These are phyloP conservation scores for Penicillium crustosum DNA, from an alignment of 2,329 filamentous ascomycete genomes.

Conservation along the genomic window DNA sequence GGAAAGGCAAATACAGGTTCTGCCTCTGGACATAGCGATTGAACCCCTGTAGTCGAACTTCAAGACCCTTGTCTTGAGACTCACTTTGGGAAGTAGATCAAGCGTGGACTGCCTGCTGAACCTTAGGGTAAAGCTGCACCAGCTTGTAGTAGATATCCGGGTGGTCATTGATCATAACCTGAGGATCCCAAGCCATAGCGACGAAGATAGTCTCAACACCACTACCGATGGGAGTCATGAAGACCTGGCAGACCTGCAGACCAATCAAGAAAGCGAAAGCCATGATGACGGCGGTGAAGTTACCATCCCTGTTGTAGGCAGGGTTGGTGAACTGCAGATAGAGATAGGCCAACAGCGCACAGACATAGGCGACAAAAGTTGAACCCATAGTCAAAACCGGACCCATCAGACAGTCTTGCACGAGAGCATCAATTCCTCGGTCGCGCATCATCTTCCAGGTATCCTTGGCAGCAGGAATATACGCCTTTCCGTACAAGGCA, in stretches of 20 bases:
- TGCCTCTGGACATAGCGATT: not conserved
- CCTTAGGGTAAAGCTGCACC: slow-evolving; percentile 77
- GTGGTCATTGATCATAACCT: slow-evolving; percentile 75
- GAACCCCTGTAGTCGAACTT: not conserved
- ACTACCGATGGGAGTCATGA: slow-evolving; percentile 81
- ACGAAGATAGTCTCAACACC: slow-evolving; percentile 94
- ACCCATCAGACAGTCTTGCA: slow-evolving; percentile 83
- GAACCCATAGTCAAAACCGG: slow-evolving; percentile 73
- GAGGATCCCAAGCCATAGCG: slow-evolving; percentile 64
- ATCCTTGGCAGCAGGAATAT: slow-evolving; percentile 81
- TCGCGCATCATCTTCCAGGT: slow-evolving; percentile 91
- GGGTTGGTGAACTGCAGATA: slow-evolving; percentile 82
- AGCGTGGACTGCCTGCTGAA: slow-evolving; percentile 75
- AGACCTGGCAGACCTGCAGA: slow-evolving; percentile 83
- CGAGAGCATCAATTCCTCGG: slow-evolving; percentile 82
- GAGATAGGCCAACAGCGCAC: slow-evolving; percentile 78
- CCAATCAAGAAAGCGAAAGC: slow-evolving; percentile 88
- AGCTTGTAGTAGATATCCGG: slow-evolving; percentile 77
- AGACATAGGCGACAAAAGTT: slow-evolving; percentile 79
- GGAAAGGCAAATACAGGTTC: not conserved
- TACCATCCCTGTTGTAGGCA: slow-evolving; percentile 66
- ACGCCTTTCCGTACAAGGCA: slow-evolving; percentile 85
- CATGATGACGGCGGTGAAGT: slow-evolving; percentile 74
- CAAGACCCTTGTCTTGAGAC: not conserved
- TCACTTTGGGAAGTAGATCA: slow-evolving; percentile 24